Conservation (phyloP, 768 basidiomycete genomes). For the Lentinula lateritia region DNA sequence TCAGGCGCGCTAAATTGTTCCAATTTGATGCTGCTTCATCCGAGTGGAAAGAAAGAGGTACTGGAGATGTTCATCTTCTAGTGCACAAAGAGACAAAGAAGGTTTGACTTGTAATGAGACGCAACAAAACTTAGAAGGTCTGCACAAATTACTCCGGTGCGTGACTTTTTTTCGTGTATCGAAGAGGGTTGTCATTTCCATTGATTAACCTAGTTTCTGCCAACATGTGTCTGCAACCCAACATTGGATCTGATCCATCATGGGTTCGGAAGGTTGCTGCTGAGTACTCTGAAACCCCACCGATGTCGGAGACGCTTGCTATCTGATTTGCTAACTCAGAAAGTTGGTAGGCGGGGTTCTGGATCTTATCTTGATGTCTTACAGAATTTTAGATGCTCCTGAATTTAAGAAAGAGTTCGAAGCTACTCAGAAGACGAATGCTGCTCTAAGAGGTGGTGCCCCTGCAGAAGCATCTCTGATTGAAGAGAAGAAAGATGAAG, state of each 20-base stretch:
- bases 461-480: slow-evolving; percentile 15
- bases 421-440: slow-evolving; percentile 70
- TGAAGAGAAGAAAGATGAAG: slow-evolving; percentile 23
- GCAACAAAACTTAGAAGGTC: slow-evolving; percentile 99
- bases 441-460: slow-evolving; percentile 25
- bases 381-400: slow-evolving; percentile 58
- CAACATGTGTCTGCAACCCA: slow-evolving; percentile 94
- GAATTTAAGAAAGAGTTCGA: slow-evolving; percentile 91
- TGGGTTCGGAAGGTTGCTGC: slow-evolving; percentile 99
- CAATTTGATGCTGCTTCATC: slow-evolving; percentile 71
- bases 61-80: slow-evolving; percentile 91
- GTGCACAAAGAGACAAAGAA: slow-evolving; percentile 87
- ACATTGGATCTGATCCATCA: slow-evolving; percentile 97
- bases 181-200: background rate
- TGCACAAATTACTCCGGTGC: slow-evolving; percentile 95
- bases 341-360: slow-evolving; percentile 50
- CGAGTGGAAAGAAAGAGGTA: slow-evolving; percentile 99
- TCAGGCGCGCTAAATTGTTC: slow-evolving; percentile 96
- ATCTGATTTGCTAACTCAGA: slow-evolving; percentile 98
- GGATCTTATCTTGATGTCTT: background rate
- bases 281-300: slow-evolving; percentile 87
- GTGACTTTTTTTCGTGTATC: slow-evolving; percentile 21
- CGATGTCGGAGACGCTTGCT: slow-evolving; percentile 92
- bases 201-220: slow-evolving; percentile 53
- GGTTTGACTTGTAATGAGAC: slow-evolving; percentile 95